Conservation (phyloP, 164 flowering plant genomes). For the Magnolia officinalis region DNA sequence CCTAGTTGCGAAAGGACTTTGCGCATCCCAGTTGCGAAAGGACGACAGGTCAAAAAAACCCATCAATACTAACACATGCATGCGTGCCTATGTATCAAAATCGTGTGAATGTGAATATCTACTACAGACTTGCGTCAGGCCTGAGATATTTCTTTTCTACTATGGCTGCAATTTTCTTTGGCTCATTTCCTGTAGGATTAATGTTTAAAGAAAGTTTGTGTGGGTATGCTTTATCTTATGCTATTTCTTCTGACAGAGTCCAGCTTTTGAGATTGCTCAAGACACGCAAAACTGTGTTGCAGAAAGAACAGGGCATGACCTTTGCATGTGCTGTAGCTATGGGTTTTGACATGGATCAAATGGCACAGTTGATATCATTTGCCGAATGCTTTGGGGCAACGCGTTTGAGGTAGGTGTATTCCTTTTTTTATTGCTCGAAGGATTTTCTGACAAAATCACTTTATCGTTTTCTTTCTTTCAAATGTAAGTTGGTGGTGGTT, state of each 20-base stretch:
- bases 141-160: neutral
- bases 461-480: neutral
- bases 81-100: too few species aligned
- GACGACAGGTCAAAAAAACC: too few species aligned
- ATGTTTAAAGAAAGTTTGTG: neutral
- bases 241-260: conserved; percentile 47
- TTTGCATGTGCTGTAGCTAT: conserved; percentile 98
- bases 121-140: neutral
- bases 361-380: conserved; percentile 69
- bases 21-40: too few species aligned
- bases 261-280: conserved; percentile 83
- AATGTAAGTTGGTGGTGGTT: neutral
- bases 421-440: neutral
- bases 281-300: conserved; percentile 70
- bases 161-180: neutral
- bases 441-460: neutral
- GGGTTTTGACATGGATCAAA: conserved; percentile 82
- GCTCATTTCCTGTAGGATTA: neutral
- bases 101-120: neutral
- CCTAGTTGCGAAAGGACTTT: too few species aligned
- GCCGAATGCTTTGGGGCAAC: conserved; percentile 88
- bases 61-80: too few species aligned
- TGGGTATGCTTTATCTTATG: neutral
- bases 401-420: conserved; percentile 67
- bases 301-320: conserved; percentile 99